A percentile compares a stretch with the other conserved stretches of the same genome.
phyloP scores from a whole-genome alignment of 164 flowering plant genomes.

The Dillenia suffruticosa region DNA sequence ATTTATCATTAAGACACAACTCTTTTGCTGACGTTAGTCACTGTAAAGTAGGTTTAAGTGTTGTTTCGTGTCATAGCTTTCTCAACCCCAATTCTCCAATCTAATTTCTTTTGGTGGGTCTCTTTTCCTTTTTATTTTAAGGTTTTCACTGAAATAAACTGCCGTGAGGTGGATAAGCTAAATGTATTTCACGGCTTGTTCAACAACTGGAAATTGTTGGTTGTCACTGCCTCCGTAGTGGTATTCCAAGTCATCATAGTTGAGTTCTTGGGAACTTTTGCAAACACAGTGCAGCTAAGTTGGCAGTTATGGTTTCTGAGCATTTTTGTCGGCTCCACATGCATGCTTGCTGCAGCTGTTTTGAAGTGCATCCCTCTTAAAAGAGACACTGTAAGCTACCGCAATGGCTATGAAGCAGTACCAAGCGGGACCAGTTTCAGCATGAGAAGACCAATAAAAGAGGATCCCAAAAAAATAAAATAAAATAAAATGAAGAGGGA shows the following conservation, averaged over 20 bases:
- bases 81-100: constrained; percentile 1
- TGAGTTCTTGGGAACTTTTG: constrained; percentile 20
- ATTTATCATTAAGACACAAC: too few species aligned
- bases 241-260: constrained; percentile 21
- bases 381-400: too few species aligned
- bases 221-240: constrained; percentile 8
- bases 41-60: too few species aligned
- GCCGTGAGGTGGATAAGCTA: constrained; percentile 23
- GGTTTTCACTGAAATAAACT: constrained; percentile 23
- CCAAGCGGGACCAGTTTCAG: too few species aligned
- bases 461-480: too few species aligned
- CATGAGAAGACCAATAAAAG: too few species aligned
- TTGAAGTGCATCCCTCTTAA: too few species aligned
- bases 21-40: too few species aligned
- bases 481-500: too few species aligned
- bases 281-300: constrained; percentile 18
- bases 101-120: too few species aligned
- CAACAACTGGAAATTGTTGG: constrained; percentile 9
- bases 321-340: constrained; percentile 7
- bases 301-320: constrained; percentile 19
- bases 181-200: constrained; percentile 16
- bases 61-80: too few species aligned
- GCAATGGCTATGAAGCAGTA: too few species aligned
- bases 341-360: constrained; percentile 17
- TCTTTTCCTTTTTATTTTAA: neutral